Conservation (phyloP, 1,139 yeast species). For the Nadsonia starkeyi-henricii region DNA sequence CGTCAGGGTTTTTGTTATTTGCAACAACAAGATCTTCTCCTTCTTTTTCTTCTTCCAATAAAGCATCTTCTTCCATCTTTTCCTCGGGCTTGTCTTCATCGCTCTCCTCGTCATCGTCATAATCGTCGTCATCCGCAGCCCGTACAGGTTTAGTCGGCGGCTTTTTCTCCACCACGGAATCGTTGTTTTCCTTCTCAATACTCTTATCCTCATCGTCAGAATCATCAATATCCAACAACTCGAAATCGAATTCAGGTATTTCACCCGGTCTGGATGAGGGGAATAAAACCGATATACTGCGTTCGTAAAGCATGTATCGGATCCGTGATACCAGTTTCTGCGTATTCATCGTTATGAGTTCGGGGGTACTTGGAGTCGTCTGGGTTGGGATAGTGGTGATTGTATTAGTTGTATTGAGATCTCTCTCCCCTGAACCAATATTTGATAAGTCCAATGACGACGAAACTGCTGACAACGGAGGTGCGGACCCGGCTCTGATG, state of each 20-base stretch:
- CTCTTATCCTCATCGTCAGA: slow-evolving; percentile 19
- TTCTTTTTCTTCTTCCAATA: slow-evolving; percentile 2
- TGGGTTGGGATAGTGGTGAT: too few species aligned
- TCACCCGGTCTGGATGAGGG: slow-evolving; percentile 15
- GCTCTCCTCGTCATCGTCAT: slow-evolving; percentile 18
- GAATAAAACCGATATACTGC: slow-evolving; percentile 20
- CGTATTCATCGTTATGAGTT: not conserved
- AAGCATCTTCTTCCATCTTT: slow-evolving; percentile 7
- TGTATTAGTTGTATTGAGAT: too few species aligned
- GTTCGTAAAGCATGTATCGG: slow-evolving; percentile 29
- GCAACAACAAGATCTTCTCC: slow-evolving; percentile 9
- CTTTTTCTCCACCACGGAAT: slow-evolving; percentile 1
- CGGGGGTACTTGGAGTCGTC: too few species aligned
- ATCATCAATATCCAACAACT: slow-evolving; percentile 15
- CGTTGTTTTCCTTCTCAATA: slow-evolving; percentile 8
- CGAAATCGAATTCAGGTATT: slow-evolving; percentile 16
- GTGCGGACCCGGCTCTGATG: too few species aligned
- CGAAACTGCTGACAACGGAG: not conserved
- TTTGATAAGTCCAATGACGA: not conserved
- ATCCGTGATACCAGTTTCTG: slow-evolving; percentile 24
- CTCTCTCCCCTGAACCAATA: too few species aligned
- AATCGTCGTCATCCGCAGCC: slow-evolving; percentile 16
- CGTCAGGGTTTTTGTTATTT: not conserved
- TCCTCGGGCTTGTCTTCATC: slow-evolving; percentile 9
- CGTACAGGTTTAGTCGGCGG: slow-evolving; percentile 8